Conservation (phyloP, 768 basidiomycete genomes). For the Termitomyces bulborhizus region DNA sequence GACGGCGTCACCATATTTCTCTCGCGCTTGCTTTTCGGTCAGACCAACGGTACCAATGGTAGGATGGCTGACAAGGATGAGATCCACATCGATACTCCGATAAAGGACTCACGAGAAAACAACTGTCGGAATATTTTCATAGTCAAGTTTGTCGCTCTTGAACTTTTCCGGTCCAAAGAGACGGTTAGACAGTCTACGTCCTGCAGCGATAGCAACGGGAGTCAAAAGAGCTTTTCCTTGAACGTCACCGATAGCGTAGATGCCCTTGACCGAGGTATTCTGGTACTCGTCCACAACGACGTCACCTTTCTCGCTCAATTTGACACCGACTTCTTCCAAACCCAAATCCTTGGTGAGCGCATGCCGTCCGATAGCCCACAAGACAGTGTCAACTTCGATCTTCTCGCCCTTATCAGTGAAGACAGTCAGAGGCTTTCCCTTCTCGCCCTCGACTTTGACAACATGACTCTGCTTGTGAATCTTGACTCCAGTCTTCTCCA, state of each 20-base stretch:
- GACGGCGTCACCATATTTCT: conserved; percentile 82
- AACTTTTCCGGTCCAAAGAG: conserved; percentile 84
- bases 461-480: conserved; percentile 78
- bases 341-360: conserved; percentile 76
- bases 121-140: conserved; percentile 89
- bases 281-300: conserved; percentile 90
- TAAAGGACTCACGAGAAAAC: conserved; percentile 81
- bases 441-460: conserved; percentile 66
- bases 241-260: conserved; percentile 89
- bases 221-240: conserved; percentile 90
- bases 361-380: conserved; percentile 95
- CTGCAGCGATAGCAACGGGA: conserved; percentile 97
- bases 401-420: conserved; percentile 67
- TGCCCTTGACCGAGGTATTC: conserved; percentile 61
- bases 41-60: conserved; percentile 94
- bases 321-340: conserved; percentile 69
- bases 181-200: conserved; percentile 81
- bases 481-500: conserved; percentile 90
- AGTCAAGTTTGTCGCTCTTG: conserved; percentile 83
- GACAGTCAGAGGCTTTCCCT: conserved; percentile 71
- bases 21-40: conserved; percentile 84
- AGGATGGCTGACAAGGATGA: conserved; percentile 60
- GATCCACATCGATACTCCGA: conserved; percentile 1
- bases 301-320: conserved; percentile 75
- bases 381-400: conserved; percentile 77